These are phyloP conservation scores for Lachnellula willkommii DNA, from an alignment of 2,329 filamentous ascomycete genomes.

Conservation along the genomic window DNA sequence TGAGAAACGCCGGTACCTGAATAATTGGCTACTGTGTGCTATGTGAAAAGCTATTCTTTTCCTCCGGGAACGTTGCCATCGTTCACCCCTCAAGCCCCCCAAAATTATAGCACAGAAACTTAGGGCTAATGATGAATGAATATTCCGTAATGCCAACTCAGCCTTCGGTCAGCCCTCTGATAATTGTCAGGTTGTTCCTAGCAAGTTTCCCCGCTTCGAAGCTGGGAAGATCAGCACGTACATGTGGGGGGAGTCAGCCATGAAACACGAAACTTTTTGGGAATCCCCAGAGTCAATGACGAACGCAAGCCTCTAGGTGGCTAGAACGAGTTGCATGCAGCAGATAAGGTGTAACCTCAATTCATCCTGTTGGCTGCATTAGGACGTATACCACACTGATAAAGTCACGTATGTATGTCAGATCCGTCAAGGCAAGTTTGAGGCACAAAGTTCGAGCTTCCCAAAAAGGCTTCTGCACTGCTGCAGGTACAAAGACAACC, in stretches of 20 bases:
- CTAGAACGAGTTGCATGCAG: constrained; percentile 6
- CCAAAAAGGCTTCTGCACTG: constrained; percentile 6
- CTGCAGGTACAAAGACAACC: constrained; percentile 21
- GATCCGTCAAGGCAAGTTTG: neutral
- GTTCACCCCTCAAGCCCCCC: neutral
- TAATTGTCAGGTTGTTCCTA: constrained; percentile 10
- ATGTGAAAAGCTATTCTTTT: too few relatives aligned
- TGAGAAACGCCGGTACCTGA: neutral
- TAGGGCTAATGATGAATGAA: neutral
- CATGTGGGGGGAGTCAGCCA: constrained; percentile 10
- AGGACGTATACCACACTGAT: neutral
- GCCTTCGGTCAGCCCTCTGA: neutral
- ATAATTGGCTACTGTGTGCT: neutral
- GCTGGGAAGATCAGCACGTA: constrained; percentile 4
- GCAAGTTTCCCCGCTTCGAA: constrained; percentile 9
- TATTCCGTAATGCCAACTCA: neutral
- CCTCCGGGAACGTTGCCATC: too few relatives aligned
- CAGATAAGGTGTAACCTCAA: constrained; percentile 13
- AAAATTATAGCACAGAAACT: neutral
- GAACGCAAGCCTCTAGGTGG: constrained; percentile 2
- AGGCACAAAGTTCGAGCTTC: constrained; percentile 2
- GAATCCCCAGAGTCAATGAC: constrained; percentile 6
- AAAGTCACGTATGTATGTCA: constrained; percentile 7
- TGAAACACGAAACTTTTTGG: constrained; percentile 21
- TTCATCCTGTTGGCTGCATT: neutral